Base-by-base conservation (phyloP, 495 filamentous ascomycete genomes). In the Tuber aestivum region DNA sequence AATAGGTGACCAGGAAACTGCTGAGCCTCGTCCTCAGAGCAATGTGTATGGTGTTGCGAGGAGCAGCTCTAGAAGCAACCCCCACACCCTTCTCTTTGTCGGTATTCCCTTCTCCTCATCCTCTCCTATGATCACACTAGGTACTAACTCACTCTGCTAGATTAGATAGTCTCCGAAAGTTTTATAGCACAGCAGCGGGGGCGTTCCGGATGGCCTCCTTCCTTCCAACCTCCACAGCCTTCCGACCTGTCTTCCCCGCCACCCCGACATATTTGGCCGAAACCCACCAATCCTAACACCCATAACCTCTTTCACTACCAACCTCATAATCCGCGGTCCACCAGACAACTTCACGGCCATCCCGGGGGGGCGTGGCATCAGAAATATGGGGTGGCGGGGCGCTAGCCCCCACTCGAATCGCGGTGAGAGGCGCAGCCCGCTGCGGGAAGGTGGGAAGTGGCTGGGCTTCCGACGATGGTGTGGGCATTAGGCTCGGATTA, bases 261-360 rank as follows among this genome's bases (percentile, higher is more conserved):
- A 84, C 89, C 32, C 89, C 87, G 20, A 89, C 74, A 88, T 89
- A 74, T 89, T 87, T 83, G 88, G 87, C 3, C 87, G 87, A 37
- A 89, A 89, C 75, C 78, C 85, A 9, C 85, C 89, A 27, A 83
- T 89, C 7, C 85, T 89, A 56, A 82, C 84, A 32, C 87, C 86
- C 2, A 78, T 89, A 9, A 86, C 81, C 1, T 81, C 1, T 40
- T 87, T 90, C 80, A 88, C 88, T 76, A 42, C 89, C 70, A 88
- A 88, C 0, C 88, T 87, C 1, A 80, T 90, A 4, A 86, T 87
- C 38, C 84, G 86, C 18, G 87, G 87, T 7, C 85, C 89, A 14
- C 84, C 88, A 8, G 85, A 86, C 70, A 86, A 84, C 1, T 86
- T 86, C 69, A 85, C 85, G 3, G 87, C 89, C 76, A 83, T 89